phyloP scores from a whole-genome alignment of 768 basidiomycete genomes.

The Porphyrellus cyaneotinctus region DNA sequence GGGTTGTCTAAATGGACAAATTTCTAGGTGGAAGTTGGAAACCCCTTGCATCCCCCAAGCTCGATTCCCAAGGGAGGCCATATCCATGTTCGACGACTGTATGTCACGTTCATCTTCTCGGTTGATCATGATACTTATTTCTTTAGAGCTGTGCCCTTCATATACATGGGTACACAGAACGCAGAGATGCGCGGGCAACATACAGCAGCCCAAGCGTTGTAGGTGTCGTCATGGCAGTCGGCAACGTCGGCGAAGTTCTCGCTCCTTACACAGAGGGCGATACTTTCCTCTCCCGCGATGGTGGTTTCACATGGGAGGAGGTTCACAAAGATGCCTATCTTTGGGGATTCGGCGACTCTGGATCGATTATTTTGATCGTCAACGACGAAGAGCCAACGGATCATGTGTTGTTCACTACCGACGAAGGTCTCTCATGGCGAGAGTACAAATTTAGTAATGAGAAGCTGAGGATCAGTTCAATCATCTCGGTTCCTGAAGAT shows the following conservation, averaged over 20 bases:
- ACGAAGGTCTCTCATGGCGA: constrained; percentile 85
- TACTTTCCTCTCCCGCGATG: constrained; percentile 95
- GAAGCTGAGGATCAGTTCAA: constrained; percentile 65
- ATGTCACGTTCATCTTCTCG: constrained; percentile 11
- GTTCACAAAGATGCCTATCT: constrained; percentile 97
- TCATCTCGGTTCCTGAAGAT: constrained; percentile 87
- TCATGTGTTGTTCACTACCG: constrained; percentile 81
- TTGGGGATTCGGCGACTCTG: constrained; percentile 98
- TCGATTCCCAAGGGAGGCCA: constrained; percentile 67
- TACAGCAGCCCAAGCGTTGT: constrained; percentile 91
- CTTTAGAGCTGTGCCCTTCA: constrained; percentile 79
- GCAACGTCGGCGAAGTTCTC: constrained; percentile 86
- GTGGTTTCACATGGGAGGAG: constrained; percentile 97
- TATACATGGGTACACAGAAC: constrained; percentile 94
- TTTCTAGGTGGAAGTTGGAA: constrained; percentile 81
- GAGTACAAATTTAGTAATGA: constrained; percentile 79
- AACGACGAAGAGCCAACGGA: constrained; percentile 95
- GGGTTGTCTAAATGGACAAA: neutral
- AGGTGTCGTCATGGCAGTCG: constrained; percentile 93
- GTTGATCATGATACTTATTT: constrained; percentile 1
- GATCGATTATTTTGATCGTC: constrained; percentile 87
- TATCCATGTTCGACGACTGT: constrained; percentile 75
- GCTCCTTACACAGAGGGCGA: constrained; percentile 82
- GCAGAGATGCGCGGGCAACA: constrained; percentile 84
- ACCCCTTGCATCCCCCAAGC: constrained; percentile 64